Base-by-base conservation (phyloP, 1,284 basidiomycete species). In the Hemileia vastatrix region DNA sequence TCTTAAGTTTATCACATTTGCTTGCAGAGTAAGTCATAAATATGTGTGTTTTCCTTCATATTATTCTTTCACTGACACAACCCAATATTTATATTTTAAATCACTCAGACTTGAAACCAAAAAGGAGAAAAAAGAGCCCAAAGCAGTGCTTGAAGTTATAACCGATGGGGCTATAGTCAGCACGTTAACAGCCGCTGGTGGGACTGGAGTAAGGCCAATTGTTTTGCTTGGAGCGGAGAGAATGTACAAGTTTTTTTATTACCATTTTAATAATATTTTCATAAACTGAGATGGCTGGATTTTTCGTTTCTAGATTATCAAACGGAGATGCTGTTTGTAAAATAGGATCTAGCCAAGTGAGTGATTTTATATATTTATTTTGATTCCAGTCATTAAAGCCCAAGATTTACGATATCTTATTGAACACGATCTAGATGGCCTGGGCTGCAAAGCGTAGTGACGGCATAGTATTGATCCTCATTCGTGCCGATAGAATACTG, bases 61-160 rank as follows among this genome's bases (percentile, higher is more conserved):
- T 24, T 15, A 36, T 19, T 31, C 23, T 21, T 33, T 21, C 2
- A 19, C 13, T 8, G 15, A 43, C 36, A 8, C 8, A 43, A 43
- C 36, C n/a, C n/a, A n/a, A 6, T 43, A 43, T 43, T 51, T 13
- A 8, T 18, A 32, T 50, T 32, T 19, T 31, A 48, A 3, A 24
- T 32, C 18, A 36, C 31, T 51, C 4, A 27, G 13, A 32, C 48
- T 24, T 9, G 43, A 61, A 45, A 43, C 59, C 11, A 61, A 61
- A 11, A 61, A 54, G 21, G 59, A 61, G 44, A 61, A 61, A 45
- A 61, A 61, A 52, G 59, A 61, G 15, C 59, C 59, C 21, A 47
- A 61, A 54, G 59, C 54, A 18, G 54, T 43, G 27, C 54, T 61
- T 27, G 59, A 61, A 18, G 15, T 61, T 13, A 61, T 61, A 19